Evolutionary conservation across 148 eudicot genomes (phyloP).

Genomic region (Pouteria glomerata): DNA sequence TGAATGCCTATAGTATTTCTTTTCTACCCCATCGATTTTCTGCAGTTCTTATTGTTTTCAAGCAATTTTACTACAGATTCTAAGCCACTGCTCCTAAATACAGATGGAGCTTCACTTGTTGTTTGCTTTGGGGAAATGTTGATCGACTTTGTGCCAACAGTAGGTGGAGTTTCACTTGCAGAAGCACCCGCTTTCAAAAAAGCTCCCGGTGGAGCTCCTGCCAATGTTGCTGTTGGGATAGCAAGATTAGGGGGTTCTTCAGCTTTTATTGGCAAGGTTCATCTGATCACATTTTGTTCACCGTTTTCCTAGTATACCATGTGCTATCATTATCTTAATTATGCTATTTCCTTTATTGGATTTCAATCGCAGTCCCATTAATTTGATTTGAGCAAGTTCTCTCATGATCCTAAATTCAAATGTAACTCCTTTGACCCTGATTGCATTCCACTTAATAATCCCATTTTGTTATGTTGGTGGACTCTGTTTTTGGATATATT

Average conservation of each 20-base stretch:
- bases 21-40: constrained; percentile 4
- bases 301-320: neutral
- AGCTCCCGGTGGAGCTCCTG: constrained; percentile 98
- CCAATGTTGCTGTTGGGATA: constrained; percentile 91
- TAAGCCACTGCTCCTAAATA: constrained; percentile 20
- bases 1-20: neutral
- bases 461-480: neutral
- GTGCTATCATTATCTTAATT: neutral
- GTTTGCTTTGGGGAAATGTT: constrained; percentile 92
- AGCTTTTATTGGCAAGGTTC: constrained; percentile 87
- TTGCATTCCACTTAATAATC: neutral
- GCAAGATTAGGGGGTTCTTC: constrained; percentile 85
- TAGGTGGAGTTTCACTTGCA: constrained; percentile 71
- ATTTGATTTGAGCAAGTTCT: neutral
- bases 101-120: constrained; percentile 52
- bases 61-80: constrained; percentile 1
- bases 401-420: constrained; percentile 3
- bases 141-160: constrained; percentile 88
- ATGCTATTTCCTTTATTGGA: neutral
- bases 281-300: neutral
- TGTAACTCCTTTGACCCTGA: neutral
- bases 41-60: neutral
- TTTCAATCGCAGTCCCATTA: neutral
- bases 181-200: constrained; percentile 87
- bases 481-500: neutral